Base-by-base conservation (phyloP, 805 yeast species). In the Suhomyces sp. region DNA sequence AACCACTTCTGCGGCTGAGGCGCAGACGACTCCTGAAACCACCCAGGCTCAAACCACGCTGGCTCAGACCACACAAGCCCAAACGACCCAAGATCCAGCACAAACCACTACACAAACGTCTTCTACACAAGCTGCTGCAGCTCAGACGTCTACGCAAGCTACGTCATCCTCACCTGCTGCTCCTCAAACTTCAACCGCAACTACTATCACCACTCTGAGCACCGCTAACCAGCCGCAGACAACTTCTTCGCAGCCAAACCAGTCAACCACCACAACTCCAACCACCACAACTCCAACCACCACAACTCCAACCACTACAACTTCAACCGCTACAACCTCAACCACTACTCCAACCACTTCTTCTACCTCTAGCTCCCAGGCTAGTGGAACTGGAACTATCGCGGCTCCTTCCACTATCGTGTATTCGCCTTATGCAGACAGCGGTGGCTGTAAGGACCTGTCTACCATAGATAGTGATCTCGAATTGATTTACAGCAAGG, bases 371-470 rank as follows among this genome's bases (percentile, higher is more conserved):
- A 9, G 38, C 44, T 19, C 22, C 55, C 48, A 54, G 8, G 27
- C 63, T 3, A 38, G 53, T 7, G 44, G 57, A 9, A 52, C 62
- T 15, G 67, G 65, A 5, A 40, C 42, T 9, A 59, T 73, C 24
- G 50, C 69, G 15, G 63, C 79, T 26, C 93, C 93, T 59, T 67
- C 74, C 35, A 80, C 83, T 19, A 77, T 88, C 52, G 92, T 84
- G 38, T 88, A 88, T 74, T 84, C 90, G 24, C 97, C 97, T 41
- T 92, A 90, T 74, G 77, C 79, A 52, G 69, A 82, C 63, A 85
- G 82, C 64, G 81, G 86, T 33, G 57, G 81, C 2, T 91, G 97
- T 74, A 91, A 89, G 66, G 75, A 73, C 54, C 70, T 77, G 44
- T 72, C 64, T 51, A 65, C 80, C 12, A 88, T 92, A 44, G 54